Conservation (phyloP, 139 green algal species). For the Tetradesmus obliquus region DNA sequence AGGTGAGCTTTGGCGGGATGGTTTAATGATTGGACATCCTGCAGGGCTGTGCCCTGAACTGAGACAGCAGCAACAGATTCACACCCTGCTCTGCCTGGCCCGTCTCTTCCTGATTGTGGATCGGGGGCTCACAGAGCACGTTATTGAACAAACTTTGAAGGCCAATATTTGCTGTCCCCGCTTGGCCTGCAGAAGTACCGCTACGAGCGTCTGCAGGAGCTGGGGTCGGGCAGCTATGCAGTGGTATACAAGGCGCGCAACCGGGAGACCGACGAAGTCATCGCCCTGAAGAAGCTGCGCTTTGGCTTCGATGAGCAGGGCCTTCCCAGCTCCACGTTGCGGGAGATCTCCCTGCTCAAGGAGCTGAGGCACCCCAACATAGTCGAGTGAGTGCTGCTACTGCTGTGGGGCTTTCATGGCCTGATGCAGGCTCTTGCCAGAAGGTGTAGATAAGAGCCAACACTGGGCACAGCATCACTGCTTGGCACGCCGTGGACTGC, state of each 20-base stretch:
- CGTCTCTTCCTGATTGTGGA: not conserved
- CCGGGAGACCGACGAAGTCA: constrained; percentile 63
- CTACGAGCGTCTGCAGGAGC: constrained; percentile 44
- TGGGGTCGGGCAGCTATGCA: constrained; percentile 57
- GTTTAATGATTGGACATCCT: too few relatives aligned
- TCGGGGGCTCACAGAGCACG: too few relatives aligned
- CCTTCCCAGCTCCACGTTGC: constrained; percentile 77
- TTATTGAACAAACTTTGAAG: not conserved
- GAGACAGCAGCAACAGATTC: not conserved
- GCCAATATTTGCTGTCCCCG: not conserved
- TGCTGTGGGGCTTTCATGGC: not conserved
- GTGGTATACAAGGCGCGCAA: constrained; percentile 71
- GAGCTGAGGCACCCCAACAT: constrained; percentile 74
- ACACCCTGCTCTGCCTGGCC: not conserved
- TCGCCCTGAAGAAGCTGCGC: constrained; percentile 96
- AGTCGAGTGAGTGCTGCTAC: constrained; percentile 50
- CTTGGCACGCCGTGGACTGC: not conserved
- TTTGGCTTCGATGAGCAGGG: constrained; percentile 82
- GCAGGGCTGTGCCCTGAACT: not conserved
- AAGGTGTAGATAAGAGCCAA: not conserved
- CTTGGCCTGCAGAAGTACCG: constrained; percentile 33
- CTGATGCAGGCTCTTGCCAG: not conserved
- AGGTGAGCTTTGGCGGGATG: not conserved
- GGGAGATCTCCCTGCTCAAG: constrained; percentile 88
- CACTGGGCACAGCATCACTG: not conserved